A percentile compares a stretch with the other conserved stretches of the same genome.
These are phyloP conservation scores for Collybiopsis luxurians DNA, from an alignment of 768 basidiomycete species.

Conservation along the genomic window DNA sequence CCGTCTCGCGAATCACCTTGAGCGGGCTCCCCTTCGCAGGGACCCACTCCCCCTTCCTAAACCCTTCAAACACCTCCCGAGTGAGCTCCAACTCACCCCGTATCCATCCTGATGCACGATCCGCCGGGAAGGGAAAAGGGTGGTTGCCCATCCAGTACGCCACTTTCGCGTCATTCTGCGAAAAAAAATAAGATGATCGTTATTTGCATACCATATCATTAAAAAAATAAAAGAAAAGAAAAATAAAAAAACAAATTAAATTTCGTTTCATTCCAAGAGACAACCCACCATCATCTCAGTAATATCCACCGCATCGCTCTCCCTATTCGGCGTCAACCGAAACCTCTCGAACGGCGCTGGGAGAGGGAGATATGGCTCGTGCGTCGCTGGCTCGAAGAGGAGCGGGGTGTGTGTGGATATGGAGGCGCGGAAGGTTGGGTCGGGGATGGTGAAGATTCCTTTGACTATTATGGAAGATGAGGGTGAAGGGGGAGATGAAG, in stretches of 20 bases:
- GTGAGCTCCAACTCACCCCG: neutral
- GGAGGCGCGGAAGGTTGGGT: neutral
- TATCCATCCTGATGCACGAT: neutral
- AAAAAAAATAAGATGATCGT: too few relatives aligned
- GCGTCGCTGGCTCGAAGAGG: slow-evolving; percentile 6
- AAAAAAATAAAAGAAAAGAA: too few relatives aligned
- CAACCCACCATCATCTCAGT: slow-evolving; percentile 13
- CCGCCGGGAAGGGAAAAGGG: slow-evolving; percentile 10
- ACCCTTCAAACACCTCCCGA: neutral
- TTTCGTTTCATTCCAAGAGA: neutral
- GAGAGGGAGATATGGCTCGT: slow-evolving; percentile 14
- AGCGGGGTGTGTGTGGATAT: slow-evolving; percentile 9
- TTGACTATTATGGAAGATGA: neutral
- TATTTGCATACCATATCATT: too few relatives aligned
- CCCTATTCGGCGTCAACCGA: slow-evolving; percentile 8
- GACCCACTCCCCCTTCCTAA: neutral
- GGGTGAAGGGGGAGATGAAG: neutral
- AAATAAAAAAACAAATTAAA: neutral
- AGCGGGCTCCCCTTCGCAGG: neutral
- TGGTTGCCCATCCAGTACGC: slow-evolving; percentile 11
- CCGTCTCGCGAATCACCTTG: slow-evolving; percentile 9
- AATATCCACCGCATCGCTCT: slow-evolving; percentile 11
- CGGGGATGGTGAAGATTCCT: neutral
- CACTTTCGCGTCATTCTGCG: slow-evolving; percentile 16
- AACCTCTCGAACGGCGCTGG: slow-evolving; percentile 13